Evolutionary conservation across 1,284 basidiomycete genomes (phyloP), one percentile per base, ranked within the genome.

Genomic region (Agaricales sp.): DNA sequence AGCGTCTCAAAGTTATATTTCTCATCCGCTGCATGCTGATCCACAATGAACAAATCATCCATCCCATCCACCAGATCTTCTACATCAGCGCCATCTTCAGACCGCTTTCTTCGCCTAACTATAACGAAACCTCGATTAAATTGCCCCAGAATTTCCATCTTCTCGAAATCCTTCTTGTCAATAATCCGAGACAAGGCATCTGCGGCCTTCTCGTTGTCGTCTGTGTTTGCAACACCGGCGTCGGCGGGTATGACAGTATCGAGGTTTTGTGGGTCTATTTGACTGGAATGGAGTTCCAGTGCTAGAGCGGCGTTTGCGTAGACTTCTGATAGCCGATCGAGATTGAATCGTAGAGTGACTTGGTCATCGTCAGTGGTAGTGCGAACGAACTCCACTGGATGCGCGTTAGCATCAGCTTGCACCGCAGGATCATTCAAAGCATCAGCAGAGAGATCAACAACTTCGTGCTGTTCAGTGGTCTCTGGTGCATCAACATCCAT

Each of bases 71-170:
- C 52, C 25, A 22, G 21, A 12, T 25, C 48, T 43, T 3, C 49
- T 54, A 35, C 48, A 50, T 37, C 52, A 3, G 52, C 58, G 1
- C 56, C 57, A 2, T 35, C 48, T 18, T 19, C 51, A 26, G 53
- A 51, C 38, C 38, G 19, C 54, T 68, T 69, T 50, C 69, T 65
- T 51, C 89, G 73, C 2, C 92, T 78, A 1, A 81, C 81, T 52
- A 99, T 80, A 64, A 99, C 94, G 64, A 99, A 99, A 0, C 94
- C 95, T 38, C 88, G 76, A 59, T 99, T 99, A 66, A 97, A 99
- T 65, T 99, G 96, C 0, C 96, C 96, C 22, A 96, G 57, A 14
- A 97, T 68, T 0, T 84, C 69, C 95, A 99, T 99, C 3, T 57
- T 57, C 3, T 64, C 71, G 61, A 99, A 99, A 65, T 99, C 95